Percentiles rank a stretch among this genome's conserved stretches.
phyloP scores from a whole-genome alignment of 2,329 filamentous ascomycete species.

The Fusarium temperatum region DNA sequence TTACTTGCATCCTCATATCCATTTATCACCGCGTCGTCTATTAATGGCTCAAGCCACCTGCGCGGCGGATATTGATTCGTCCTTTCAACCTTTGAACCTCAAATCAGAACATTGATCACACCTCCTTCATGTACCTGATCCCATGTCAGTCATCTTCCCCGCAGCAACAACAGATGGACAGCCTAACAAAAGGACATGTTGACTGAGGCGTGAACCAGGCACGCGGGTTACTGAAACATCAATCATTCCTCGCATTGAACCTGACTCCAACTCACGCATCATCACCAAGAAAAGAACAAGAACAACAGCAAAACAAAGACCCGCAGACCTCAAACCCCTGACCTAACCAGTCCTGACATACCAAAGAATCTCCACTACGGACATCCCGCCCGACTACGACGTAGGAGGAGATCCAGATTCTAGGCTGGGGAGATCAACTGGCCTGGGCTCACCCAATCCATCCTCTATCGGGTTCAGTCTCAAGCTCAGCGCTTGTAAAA shows the following conservation, averaged over 20 bases:
- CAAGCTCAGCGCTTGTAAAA: conserved; percentile 1
- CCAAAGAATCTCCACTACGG: conserved; percentile 31
- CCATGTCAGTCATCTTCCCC: conserved; percentile 26
- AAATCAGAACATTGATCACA: conserved; percentile 11
- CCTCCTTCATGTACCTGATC: conserved; percentile 9
- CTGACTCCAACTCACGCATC: not conserved
- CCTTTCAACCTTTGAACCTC: conserved; percentile 4
- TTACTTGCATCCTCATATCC: not conserved
- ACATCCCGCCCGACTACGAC: conserved; percentile 33
- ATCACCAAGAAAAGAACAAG: not conserved
- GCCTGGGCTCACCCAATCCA: conserved; percentile 12
- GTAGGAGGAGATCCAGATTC: conserved; percentile 16
- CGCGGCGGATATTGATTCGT: conserved; percentile 17
- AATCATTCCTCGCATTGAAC: conserved; percentile 21
- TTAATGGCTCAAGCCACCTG: conserved; percentile 27
- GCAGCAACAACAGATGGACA: conserved; percentile 11
- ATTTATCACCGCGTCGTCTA: not conserved
- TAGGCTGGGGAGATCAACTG: conserved; percentile 24
- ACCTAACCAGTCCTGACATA: conserved; percentile 25
- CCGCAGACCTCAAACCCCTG: conserved; percentile 30
- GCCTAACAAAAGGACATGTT: not conserved
- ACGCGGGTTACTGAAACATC: conserved; percentile 30
- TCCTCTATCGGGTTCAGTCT: not conserved
- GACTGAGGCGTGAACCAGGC: conserved; percentile 10
- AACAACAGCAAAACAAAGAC: conserved; percentile 10